A percentile compares a stretch with the other conserved stretches of the same genome.
phyloP scores from a whole-genome alignment of 140 eudicot genomes.

The Flaveria floridana region DNA sequence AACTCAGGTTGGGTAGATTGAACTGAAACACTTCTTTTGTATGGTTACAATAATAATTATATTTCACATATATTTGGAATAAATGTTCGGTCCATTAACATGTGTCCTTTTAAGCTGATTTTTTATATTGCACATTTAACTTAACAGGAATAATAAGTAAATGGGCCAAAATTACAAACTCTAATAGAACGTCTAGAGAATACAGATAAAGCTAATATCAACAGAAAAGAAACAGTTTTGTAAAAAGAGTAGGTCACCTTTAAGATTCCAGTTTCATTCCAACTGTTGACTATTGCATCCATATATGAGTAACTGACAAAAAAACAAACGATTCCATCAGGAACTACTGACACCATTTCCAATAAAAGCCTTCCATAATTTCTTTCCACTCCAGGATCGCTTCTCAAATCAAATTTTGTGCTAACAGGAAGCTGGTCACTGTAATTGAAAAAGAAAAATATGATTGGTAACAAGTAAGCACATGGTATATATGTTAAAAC shows the following conservation, averaged over 20 bases:
- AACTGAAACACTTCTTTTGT: not conserved
- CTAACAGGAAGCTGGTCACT: constrained; percentile 99
- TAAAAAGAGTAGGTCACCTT: constrained; percentile 46
- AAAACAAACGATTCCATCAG: constrained; percentile 96
- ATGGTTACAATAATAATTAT: too few species aligned
- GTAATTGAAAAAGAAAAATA: constrained; percentile 19
- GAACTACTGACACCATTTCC: constrained; percentile 97
- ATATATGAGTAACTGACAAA: constrained; percentile 96
- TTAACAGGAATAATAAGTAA: not conserved
- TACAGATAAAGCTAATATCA: not conserved
- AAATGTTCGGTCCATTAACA: not conserved
- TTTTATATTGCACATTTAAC: not conserved
- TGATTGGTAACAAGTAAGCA: not conserved
- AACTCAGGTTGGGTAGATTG: not conserved
- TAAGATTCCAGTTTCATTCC: constrained; percentile 91
- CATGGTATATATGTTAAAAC: not conserved
- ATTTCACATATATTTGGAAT: not conserved
- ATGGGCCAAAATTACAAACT: not conserved
- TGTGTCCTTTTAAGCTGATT: not conserved
- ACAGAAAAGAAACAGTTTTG: constrained; percentile 7
- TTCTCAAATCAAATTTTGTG: constrained; percentile 90
- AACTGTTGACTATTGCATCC: constrained; percentile 97
- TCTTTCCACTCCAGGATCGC: constrained; percentile 96
- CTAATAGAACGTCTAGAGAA: not conserved
- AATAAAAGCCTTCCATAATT: constrained; percentile 93